A percentile compares a stretch with the other conserved stretches of the same genome.
These are phyloP conservation scores for Seiridium cupressi DNA, from an alignment of 2,329 filamentous ascomycete genomes.

Conservation along the genomic window DNA sequence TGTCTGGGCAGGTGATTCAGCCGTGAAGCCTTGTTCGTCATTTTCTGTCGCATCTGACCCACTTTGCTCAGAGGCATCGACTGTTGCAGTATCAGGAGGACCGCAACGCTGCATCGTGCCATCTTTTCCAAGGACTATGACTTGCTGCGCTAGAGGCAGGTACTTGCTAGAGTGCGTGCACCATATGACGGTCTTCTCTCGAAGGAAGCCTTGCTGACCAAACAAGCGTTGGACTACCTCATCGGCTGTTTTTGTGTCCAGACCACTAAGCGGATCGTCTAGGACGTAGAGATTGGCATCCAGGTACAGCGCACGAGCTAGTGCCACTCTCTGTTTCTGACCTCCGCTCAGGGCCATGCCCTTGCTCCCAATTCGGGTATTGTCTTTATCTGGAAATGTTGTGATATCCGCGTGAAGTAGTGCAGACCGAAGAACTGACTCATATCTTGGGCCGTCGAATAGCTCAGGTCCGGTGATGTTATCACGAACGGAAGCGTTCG, in stretches of 20 bases:
- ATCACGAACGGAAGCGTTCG: conserved; percentile 29
- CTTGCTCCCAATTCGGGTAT: conserved; percentile 41
- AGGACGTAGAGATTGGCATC: conserved; percentile 17
- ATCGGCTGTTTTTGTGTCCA: not conserved
- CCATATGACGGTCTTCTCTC: not conserved
- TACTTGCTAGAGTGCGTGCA: not conserved
- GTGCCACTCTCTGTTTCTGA: conserved; percentile 39
- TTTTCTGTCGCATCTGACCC: not conserved
- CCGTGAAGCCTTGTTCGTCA: not conserved
- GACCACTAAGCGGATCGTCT: conserved; percentile 1
- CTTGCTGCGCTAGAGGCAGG: not conserved
- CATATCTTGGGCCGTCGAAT: conserved; percentile 22
- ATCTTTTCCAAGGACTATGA: not conserved
- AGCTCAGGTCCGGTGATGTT: conserved; percentile 26
- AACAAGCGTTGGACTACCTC: not conserved
- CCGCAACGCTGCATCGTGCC: not conserved
- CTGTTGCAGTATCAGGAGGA: not conserved
- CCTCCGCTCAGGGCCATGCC: conserved; percentile 45
- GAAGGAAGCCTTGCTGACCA: not conserved
- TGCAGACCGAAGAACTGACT: conserved; percentile 23
- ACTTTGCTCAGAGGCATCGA: not conserved
- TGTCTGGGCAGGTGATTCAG: not conserved
- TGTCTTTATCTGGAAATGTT: conserved; percentile 32
- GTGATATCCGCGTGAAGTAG: conserved; percentile 28
- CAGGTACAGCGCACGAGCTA: conserved; percentile 31